phyloP scores from a whole-genome alignment of 164 flowering plant genomes.

The Chloranthus sessilifolius region DNA sequence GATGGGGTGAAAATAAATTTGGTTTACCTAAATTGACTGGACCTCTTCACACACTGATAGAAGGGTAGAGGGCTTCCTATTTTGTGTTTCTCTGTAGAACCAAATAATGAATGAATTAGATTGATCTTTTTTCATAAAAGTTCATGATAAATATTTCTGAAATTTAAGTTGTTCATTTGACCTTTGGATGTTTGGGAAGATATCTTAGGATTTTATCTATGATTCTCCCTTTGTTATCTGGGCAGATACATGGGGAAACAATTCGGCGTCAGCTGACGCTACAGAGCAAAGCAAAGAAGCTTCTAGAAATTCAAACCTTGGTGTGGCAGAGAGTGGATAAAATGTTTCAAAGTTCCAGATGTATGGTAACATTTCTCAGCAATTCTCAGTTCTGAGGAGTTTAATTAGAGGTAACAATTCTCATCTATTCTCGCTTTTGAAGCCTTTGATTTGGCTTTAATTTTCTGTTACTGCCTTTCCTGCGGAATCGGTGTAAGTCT shows the following conservation, averaged over 20 bases:
- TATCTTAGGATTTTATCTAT: neutral
- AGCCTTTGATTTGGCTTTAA: neutral
- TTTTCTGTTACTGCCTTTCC: neutral
- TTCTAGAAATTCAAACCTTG: slow-evolving; percentile 57
- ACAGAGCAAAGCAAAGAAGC: slow-evolving; percentile 65
- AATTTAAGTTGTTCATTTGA: neutral
- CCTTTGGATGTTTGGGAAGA: neutral
- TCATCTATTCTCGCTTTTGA: neutral
- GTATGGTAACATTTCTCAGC: slow-evolving; percentile 89
- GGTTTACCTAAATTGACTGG: no score
- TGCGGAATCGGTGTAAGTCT: no score
- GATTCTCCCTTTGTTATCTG: slow-evolving; percentile 7
- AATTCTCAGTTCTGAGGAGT: slow-evolving; percentile 54
- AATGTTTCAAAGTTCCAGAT: slow-evolving; percentile 76
- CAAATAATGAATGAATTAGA: neutral
- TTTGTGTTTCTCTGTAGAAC: neutral
- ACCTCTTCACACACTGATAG: neutral
- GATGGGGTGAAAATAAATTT: no score
- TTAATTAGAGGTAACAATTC: neutral
- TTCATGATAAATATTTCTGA: neutral
- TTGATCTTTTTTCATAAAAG: neutral
- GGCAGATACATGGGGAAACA: slow-evolving; percentile 90
- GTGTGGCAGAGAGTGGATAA: slow-evolving; percentile 81
- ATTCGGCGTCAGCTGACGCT: slow-evolving; percentile 48
- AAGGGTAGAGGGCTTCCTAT: neutral